Evolutionary conservation across 148 eudicot species (phyloP), one percentile per base, ranked within the genome.

Genomic region (Bassia scoparia): DNA sequence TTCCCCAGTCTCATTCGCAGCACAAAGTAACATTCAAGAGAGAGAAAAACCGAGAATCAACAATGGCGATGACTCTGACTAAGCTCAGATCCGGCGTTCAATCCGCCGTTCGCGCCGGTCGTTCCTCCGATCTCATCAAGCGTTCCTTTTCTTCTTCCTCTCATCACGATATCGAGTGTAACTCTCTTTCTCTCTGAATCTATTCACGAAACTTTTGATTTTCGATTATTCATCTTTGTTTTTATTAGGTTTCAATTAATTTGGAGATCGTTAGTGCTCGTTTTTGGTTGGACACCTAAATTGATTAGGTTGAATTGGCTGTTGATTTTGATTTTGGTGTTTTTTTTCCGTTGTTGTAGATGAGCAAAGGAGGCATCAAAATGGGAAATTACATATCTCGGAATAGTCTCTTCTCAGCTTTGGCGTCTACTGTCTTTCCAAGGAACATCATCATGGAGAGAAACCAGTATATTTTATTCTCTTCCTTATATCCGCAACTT

Each of bases 321-420:
- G 61, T 11, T 67, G 61, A 27, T 48, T 50, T 2, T 49, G 13
- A 0, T 41, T 34, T 8, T 0, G 10, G 13, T 52, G 4, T 61
- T 59, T 33, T 16, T 14, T 29, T 0, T 74, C 54, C 3, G 7
- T 3, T 37, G 41, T 3, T 46, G 27, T n/a, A 93, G 98, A 83
- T 75, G 96, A 93, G 86, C 96, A 9, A 82, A 84, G 75, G 98
- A 93, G 85, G 81, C 96, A 13, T 73, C 82, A 29, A 90, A 93
- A 71, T 93, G 98, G 98, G 88, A 93, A 83, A 87, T 93, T 61
- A 83, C 98, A 21, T 84, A 83, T 67, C 76, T 79, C 54, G 96
- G 90, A 43, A 81, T 82, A 67, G 74, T 67, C 13, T 2, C 80
- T 5, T 90, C 84, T 78, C 96, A 18, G 26, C 27, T 50, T 75